phyloP scores from a whole-genome alignment of 2,329 filamentous ascomycete species.

The Rosellinia necatrix region DNA sequence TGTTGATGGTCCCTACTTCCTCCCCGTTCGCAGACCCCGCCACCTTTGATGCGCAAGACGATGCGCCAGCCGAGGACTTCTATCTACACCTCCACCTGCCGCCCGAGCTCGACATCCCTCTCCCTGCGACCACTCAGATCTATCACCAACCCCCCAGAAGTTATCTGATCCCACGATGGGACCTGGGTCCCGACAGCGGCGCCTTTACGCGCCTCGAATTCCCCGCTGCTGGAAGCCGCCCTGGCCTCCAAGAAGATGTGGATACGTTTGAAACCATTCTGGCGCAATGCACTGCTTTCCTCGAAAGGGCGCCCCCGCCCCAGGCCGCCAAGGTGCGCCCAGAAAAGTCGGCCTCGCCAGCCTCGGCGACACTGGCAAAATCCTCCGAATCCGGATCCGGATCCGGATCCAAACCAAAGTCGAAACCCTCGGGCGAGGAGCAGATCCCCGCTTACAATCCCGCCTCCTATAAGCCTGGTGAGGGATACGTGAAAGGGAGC shows the following conservation, averaged over 20 bases:
- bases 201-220: constrained; percentile 95
- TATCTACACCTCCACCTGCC: constrained; percentile 95
- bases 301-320: constrained; percentile 77
- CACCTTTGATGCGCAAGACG: constrained; percentile 57
- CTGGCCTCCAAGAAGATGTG: constrained; percentile 84
- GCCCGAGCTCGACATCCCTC: constrained; percentile 88
- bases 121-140: constrained; percentile 95
- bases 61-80: constrained; percentile 80
- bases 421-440: constrained; percentile 47
- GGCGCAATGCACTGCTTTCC: constrained; percentile 95
- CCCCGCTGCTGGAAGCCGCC: constrained; percentile 70
- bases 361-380: constrained; percentile 29
- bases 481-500: constrained; percentile 72
- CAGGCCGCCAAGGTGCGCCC: constrained; percentile 42
- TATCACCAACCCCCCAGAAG: constrained; percentile 92
- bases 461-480: constrained; percentile 75
- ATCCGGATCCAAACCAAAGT: constrained; percentile 49
- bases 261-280: constrained; percentile 98
- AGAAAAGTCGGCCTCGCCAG: constrained; percentile 31
- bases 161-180: constrained; percentile 95
- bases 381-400: constrained; percentile 38
- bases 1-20: constrained; percentile 93
- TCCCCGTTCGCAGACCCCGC: constrained; percentile 66
- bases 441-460: constrained; percentile 75
- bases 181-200: constrained; percentile 83